Conservation (phyloP, 495 filamentous ascomycete species). For the Xylaria bambusicola region DNA sequence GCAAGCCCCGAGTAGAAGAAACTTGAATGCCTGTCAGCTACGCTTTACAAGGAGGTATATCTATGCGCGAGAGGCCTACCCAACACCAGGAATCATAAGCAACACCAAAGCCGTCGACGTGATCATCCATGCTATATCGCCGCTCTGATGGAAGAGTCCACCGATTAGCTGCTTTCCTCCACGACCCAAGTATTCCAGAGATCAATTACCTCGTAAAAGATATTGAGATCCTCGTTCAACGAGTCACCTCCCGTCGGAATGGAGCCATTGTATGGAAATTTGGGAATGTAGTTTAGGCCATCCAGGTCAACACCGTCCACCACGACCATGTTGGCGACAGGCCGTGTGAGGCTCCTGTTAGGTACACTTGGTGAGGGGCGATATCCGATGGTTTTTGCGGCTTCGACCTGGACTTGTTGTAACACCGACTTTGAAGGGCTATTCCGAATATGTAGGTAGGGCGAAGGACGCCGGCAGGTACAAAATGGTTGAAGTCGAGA, state of each 20-base stretch:
- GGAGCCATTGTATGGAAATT: conserved; percentile 66
- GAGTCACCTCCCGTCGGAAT: conserved; percentile 72
- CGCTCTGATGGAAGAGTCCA: conserved; percentile 52
- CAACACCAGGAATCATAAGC: conserved; percentile 98
- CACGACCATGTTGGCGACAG: conserved; percentile 33
- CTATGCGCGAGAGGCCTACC: conserved; percentile 34
- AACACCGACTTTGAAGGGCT: neutral
- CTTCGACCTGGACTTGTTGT: too few species aligned
- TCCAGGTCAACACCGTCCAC: conserved; percentile 42
- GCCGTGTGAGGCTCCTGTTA: conserved; percentile 5
- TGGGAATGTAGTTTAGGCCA: conserved; percentile 48
- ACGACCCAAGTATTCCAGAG: neutral
- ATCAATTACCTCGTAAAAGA: conserved; percentile 70
- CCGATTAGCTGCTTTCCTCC: neutral
- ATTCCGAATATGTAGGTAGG: neutral
- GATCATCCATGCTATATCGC: conserved; percentile 92
- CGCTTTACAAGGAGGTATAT: conserved; percentile 1
- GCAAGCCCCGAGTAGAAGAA: conserved; percentile 99
- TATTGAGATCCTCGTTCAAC: conserved; percentile 71
- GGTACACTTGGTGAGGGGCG: neutral
- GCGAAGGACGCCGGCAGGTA: neutral
- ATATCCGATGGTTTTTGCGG: neutral
- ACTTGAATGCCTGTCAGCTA: conserved; percentile 38
- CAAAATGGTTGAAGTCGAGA: neutral
- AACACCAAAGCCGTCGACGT: conserved; percentile 85